These are phyloP conservation scores for Dryadomyces sulphureus DNA, from an alignment of 2,329 filamentous ascomycete species.

Conservation along the genomic window DNA sequence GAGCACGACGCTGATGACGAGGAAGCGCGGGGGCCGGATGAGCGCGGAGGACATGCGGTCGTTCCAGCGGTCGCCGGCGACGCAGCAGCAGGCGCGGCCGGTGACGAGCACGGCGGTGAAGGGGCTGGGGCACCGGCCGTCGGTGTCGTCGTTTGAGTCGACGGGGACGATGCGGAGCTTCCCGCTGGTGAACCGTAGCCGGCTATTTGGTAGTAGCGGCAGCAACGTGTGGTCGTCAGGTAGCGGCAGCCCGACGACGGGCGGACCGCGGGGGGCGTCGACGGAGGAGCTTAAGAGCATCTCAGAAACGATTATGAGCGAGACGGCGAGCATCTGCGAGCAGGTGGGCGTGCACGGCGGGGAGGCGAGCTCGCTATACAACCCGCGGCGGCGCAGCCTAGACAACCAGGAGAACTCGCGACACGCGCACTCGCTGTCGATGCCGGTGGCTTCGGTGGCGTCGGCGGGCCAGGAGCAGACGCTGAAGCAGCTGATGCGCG, in stretches of 20 bases:
- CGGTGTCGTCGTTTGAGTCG: constrained; percentile 41
- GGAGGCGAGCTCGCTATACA: neutral
- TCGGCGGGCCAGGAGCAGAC: constrained; percentile 14
- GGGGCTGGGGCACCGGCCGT: constrained; percentile 37
- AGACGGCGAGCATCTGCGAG: constrained; percentile 28
- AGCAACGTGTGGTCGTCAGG: neutral
- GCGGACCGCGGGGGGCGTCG: neutral
- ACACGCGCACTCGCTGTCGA: neutral
- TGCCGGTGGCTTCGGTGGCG: no score
- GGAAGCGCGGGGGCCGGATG: constrained; percentile 2
- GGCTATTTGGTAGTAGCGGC: constrained; percentile 5
- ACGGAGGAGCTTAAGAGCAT: constrained; percentile 28
- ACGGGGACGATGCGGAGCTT: constrained; percentile 47
- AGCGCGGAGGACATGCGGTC: constrained; percentile 8
- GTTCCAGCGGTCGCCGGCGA: neutral
- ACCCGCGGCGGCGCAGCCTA: neutral
- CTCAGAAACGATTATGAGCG: constrained; percentile 31
- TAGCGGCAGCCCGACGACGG: no score
- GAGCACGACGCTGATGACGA: neutral
- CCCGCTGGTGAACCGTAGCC: constrained; percentile 30
- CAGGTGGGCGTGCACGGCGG: constrained; percentile 16
- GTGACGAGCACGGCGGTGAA: constrained; percentile 21
- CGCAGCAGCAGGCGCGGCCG: constrained; percentile 19
- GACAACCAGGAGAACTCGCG: neutral
- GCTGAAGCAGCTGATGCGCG: constrained; percentile 32